Base-by-base conservation (phyloP, 148 eudicot species). In the Pouteria glomerata region DNA sequence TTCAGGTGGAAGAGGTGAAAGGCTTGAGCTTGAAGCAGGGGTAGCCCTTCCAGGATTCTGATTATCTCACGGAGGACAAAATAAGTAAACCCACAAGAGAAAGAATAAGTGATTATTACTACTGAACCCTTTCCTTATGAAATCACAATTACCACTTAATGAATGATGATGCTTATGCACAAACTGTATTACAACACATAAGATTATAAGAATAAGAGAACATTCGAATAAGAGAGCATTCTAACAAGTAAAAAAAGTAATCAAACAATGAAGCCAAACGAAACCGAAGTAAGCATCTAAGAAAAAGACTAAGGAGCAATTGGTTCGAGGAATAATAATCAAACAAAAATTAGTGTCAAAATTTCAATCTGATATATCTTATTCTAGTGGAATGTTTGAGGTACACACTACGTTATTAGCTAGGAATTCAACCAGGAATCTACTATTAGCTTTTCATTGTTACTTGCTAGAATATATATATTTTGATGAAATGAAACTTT, bases 1-100 rank as follows among this genome's bases (percentile, higher is more conserved):
- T 75, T 91, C 98, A 68, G 76, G 92, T 52, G 97, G 88, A 79
- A 94, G 97, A 13, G 97, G 97, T 55, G 92, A 82, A 26, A 88
- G 84, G 63, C 75, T 80, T 74, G 88, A 77, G 60, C 81, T 80
- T 74, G 91, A 75, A 10, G 91, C 86, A 69, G 86, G 82, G 62
- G 91, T 75, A 57, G 87, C 90, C 83, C 90, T 87, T 79, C 77
- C 83, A 60, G 82, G 87, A 68, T 81, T 87, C 93, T 93, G 68
- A 24, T 60, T 21, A 72, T 35, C 8, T 65, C 75, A 77, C 21
- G 24, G 76, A 73, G 50, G 58, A 77, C 18, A 47, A 69, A n/a
- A 33, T 23, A 45, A 60, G 11, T 11, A 21, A 21, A 8, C 60
- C 64, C 21, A 58, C 19, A 78, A 65, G 23, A 44, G 68, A 33